Evolutionary conservation across 768 basidiomycete genomes (phyloP).

Genomic region (Russula lepida): DNA sequence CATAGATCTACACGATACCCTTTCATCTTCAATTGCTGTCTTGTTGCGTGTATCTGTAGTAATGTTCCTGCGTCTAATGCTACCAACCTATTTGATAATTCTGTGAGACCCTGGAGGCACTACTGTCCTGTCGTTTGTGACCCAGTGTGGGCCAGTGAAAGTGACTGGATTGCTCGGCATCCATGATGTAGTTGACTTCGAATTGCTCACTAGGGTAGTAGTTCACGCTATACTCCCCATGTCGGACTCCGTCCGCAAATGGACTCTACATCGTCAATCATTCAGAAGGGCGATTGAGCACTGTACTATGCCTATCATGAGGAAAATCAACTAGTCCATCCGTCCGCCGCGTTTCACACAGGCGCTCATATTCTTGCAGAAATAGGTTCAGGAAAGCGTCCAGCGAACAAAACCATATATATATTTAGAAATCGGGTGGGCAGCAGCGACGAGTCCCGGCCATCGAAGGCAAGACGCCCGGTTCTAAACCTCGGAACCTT

Average conservation of each 20-base stretch:
- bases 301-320: neutral
- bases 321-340: no score
- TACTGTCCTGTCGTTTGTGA: no score
- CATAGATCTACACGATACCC: neutral
- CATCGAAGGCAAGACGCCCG: slow-evolving; percentile 13
- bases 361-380: no score
- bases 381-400: no score
- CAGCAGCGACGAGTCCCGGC: neutral
- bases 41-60: neutral
- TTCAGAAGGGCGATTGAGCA: neutral
- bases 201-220: neutral
- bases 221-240: neutral
- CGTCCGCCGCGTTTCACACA: no score
- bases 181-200: neutral
- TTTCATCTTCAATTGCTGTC: no score
- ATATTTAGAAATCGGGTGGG: no score
- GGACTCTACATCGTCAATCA: neutral
- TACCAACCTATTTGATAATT: neutral
- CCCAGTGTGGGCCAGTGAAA: no score
- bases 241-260: neutral
- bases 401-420: no score
- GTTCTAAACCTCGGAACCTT: slow-evolving; percentile 12
- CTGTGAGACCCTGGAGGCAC: no score
- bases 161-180: neutral
- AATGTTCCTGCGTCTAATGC: neutral